Evolutionary conservation across 495 filamentous ascomycete species (phyloP), one percentile per base, ranked within the genome.

Genomic region (Aspergillus funiculosus): DNA sequence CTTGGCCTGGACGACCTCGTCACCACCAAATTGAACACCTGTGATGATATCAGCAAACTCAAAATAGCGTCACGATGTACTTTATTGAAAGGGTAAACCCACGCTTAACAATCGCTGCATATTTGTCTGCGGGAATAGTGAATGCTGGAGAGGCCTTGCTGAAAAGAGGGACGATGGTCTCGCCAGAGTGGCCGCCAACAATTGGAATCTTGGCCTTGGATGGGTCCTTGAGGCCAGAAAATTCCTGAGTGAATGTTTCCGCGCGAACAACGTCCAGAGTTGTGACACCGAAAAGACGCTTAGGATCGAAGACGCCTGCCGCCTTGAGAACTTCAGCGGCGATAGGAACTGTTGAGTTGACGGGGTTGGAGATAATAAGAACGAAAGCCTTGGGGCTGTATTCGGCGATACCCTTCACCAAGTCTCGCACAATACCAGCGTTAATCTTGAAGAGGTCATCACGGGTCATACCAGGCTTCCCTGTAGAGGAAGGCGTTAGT

Each of bases 381-480:
- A 90, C 79, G 69, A 83, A 96, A 27, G 92, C 92, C 58, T 94
- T 91, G 55, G 92, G 92, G 62, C 79, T 79, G 57, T 80, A 76
- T 62, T 96, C 82, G 48, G 92, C 91, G 53, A 90, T 81, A 22
- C 86, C 82, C 64, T 89, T 82, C 59, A 87, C 80, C 40, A 96
- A 76, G 49, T 84, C 85, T 59, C 86, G 85, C 54, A 96, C 89
- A 60, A 96, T 95, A 47, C 89, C 86, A 39, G 90, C 90, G 60
- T 96, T 96, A 74, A 94, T 88, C 71, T 92, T 95, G 85, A 98
- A 98, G 44, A 98, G 88, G 58, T 96, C 90, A 60, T 98, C 94
- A 74, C 92, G 89, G 65, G 85, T 95, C 92, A 98, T 98, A 60
- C 94, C 94, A 48, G 92, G 92, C 76, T 97, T 97, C 69, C 91